Conservation (phyloP, 2,329 filamentous ascomycete species). For the Daldinia sp. region DNA sequence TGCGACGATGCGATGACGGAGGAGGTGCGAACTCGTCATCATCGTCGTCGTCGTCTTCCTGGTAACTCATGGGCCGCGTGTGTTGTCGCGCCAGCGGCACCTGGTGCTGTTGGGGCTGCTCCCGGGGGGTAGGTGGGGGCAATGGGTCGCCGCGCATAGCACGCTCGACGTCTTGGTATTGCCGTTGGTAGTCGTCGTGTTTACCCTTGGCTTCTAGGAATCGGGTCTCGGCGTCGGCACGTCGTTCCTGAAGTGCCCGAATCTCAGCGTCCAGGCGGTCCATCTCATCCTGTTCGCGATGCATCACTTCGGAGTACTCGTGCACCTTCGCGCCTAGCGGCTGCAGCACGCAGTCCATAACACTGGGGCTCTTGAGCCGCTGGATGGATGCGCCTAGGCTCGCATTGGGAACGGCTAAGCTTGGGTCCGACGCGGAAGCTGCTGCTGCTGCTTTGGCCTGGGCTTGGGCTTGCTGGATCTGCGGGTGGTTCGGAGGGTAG, state of each 20-base stretch:
- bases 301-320: slow-evolving; percentile 59
- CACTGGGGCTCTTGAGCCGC: slow-evolving; percentile 60
- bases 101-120: slow-evolving; percentile 33
- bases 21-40: slow-evolving; percentile 42
- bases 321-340: slow-evolving; percentile 60
- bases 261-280: slow-evolving; percentile 59
- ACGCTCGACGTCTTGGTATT: slow-evolving; percentile 57
- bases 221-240: slow-evolving; percentile 56
- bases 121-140: slow-evolving; percentile 38
- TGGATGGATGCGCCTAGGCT: slow-evolving; percentile 50
- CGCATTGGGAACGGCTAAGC: slow-evolving; percentile 23
- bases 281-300: slow-evolving; percentile 57
- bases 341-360: slow-evolving; percentile 58
- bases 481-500: slow-evolving; percentile 42
- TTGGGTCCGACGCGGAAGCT: slow-evolving; percentile 26
- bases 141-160: slow-evolving; percentile 57
- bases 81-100: slow-evolving; percentile 34
- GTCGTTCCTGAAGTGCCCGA: slow-evolving; percentile 56
- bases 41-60: slow-evolving; percentile 45
- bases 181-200: slow-evolving; percentile 59
- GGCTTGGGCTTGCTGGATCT: slow-evolving; percentile 38
- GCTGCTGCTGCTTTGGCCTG: slow-evolving; percentile 25
- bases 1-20: slow-evolving; percentile 45
- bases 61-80: slow-evolving; percentile 44
- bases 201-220: slow-evolving; percentile 59